Evolutionary conservation across 352 stramenopile species (phyloP), one percentile per base, ranked within the genome.

Genomic region (Phytophthora niederhauseri): DNA sequence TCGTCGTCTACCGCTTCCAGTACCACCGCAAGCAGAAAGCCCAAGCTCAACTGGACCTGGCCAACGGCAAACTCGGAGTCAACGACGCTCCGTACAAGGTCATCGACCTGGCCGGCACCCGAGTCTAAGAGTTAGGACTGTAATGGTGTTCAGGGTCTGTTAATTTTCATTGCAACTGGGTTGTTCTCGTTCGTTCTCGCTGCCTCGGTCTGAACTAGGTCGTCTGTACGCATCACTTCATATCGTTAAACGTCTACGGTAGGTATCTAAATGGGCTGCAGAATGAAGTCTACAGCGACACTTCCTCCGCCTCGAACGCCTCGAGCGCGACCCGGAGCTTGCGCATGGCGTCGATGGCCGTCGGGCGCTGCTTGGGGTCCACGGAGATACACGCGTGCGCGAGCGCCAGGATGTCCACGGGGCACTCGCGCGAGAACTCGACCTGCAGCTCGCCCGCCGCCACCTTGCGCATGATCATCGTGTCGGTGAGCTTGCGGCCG

Each of bases 381-480:
- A 84, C 49, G 1, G 72, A 58, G 26, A 84, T 77, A 61, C 79
- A 87, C 4, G 66, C 65, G 4, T 72, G 45, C 1, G 71, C 77
- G 14, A 84, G 62, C 30, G 55, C 61, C 15, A 66, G 11, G 4
- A 87, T 49, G 26, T 80, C 61, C 20, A 57, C 22, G 8, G 58
- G 57, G n/a, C 64, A 76, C 9, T 70, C 19, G 9, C 56, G 52
- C 15, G 77, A 84, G 49, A 87, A 85, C 53, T 84, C 55, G 6
- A 81, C 77, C 26, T 74, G 72, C 8, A 87, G 50, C 2, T 52
- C 58, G 1, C 77, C 77, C 0, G 51, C 43, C 4, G 72, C 64
- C 17, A 85, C 68, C 66, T 76, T 80, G 45, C 83, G 77, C 41
- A 87, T 54, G 19, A 87, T 78, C 1, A 53, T 65, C n/a, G 73